Evolutionary conservation across 352 stramenopile species (phyloP).

Genomic region (Phytophthora sansomeana): DNA sequence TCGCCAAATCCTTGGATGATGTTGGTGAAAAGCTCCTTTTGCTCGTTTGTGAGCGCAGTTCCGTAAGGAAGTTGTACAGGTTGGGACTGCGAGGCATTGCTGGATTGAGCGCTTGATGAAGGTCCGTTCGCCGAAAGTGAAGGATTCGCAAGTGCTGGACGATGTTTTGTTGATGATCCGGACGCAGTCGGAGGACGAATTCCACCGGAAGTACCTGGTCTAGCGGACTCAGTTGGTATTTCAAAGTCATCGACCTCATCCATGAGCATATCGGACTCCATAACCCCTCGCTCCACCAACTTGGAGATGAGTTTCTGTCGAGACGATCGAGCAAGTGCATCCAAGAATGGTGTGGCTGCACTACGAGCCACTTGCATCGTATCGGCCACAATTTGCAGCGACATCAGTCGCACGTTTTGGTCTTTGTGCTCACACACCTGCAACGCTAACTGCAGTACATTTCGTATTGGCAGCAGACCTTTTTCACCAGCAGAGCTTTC

Average conservation of each 20-base stretch:
- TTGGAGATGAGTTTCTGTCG: slow-evolving; percentile 87
- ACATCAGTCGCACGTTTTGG: slow-evolving; percentile 64
- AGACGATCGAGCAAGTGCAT: slow-evolving; percentile 64
- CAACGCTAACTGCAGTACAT: slow-evolving; percentile 72
- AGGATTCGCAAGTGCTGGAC: slow-evolving; percentile 62
- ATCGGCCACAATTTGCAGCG: slow-evolving; percentile 76
- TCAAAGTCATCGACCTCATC: slow-evolving; percentile 89
- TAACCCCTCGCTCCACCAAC: slow-evolving; percentile 71
- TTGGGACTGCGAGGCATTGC: slow-evolving; percentile 34
- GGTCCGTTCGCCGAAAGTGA: slow-evolving; percentile 48
- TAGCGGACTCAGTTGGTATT: slow-evolving; percentile 38
- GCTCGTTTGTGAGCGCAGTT: slow-evolving; percentile 67
- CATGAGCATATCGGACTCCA: slow-evolving; percentile 85
- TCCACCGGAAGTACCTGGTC: slow-evolving; percentile 62
- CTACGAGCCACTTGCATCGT: slow-evolving; percentile 64
- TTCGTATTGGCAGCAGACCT: slow-evolving; percentile 60
- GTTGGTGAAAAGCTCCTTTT: slow-evolving; percentile 54
- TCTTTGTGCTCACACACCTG: slow-evolving; percentile 83
- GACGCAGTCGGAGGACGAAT: slow-evolving; percentile 75
- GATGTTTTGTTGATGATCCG: slow-evolving; percentile 82
- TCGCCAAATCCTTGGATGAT: slow-evolving; percentile 75
- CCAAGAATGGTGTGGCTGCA: slow-evolving; percentile 75
- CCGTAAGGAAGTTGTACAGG: slow-evolving; percentile 70
- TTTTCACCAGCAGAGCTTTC: slow-evolving; percentile 49
- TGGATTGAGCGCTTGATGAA: slow-evolving; percentile 24